Evolutionary conservation across 169 alveolate species (phyloP), one percentile per base, ranked within the genome.

Genomic region (Cryptosporidium ubiquitum): DNA sequence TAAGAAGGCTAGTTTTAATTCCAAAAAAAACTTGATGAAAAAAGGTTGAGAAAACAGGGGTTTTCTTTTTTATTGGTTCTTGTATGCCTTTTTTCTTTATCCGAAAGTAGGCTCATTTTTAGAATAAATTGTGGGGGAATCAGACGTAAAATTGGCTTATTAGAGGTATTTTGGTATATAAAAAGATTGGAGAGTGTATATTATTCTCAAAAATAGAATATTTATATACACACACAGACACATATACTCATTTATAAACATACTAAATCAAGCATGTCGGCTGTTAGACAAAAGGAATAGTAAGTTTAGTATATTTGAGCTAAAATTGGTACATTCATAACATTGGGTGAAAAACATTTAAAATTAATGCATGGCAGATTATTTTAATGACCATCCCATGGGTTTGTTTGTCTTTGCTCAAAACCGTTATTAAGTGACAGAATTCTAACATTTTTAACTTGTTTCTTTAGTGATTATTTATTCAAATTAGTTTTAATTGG

Each of bases 401-500:
- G 12, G 66, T 55, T 20, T 55, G 23, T 20, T n/a, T 16, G 35
- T 6, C 20, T 55, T 55, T 23, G 66, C 37, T 55, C 66, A 20
- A 20, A 23, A 3, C 66, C 16, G 3, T 18, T 9, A 23, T 23
- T 9, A 14, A 9, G 12, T 35, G 29, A 33, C n/a, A 73, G 1
- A 20, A 35, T 31, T 73, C 47, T 26, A 91, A 57, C 79, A 68
- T 20, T 40, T 18, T n/a, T 79, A 35, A 10, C 12, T 37, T 9
- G 16, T 60, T 14, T n/a, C n/a, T 64, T 39, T 64, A 79, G 89
- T 91, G 99, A 98, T 91, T 97, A 96, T 85, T 94, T 98, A 39
- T 98, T 97, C 94, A 98, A 98, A 94, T 93, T 98, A 71, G 98
- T 98, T 66, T 96, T 98, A 14, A 95, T 98, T 70, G 99, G 99